Percentiles rank a stretch among this genome's conserved stretches.
Conservation (phyloP, 108 stramenopile genomes). For the Mayamaea pseudoterrestris region DNA sequence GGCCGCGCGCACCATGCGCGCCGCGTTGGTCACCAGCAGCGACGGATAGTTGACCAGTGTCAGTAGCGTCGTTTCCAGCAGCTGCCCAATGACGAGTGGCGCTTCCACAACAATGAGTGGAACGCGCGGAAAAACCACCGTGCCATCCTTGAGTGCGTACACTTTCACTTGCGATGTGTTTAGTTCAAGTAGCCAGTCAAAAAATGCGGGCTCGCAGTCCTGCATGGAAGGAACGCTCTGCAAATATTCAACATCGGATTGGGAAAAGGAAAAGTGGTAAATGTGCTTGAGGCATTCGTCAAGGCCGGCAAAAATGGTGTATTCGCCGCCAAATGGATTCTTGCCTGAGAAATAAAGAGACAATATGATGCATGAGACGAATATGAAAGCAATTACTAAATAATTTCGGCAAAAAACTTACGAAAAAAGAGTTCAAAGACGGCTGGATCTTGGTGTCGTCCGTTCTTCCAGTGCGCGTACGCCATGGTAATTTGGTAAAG, state of each 20-base stretch:
- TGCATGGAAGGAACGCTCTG: conserved; percentile 34
- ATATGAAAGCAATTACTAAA: conserved; percentile 47
- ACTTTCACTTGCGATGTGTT: conserved; percentile 65
- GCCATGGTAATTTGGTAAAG: conserved; percentile 98
- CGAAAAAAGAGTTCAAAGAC: conserved; percentile 96
- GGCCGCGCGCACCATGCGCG: conserved; percentile 90
- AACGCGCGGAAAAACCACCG: conserved; percentile 73
- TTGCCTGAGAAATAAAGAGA: too few species aligned
- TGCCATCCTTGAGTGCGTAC: conserved; percentile 77
- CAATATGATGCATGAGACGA: not conserved
- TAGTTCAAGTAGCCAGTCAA: conserved; percentile 69
- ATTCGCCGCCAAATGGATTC: conserved; percentile 84
- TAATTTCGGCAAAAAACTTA: too few species aligned
- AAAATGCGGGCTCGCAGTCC: conserved; percentile 77
- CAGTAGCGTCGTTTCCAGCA: conserved; percentile 93
- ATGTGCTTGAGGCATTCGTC: conserved; percentile 78
- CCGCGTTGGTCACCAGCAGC: conserved; percentile 93
- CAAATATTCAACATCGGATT: conserved; percentile 79
- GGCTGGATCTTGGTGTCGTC: conserved; percentile 59
- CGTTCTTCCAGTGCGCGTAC: conserved; percentile 93
- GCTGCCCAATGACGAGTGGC: conserved; percentile 84
- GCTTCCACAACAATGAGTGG: conserved; percentile 78
- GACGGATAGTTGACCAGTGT: conserved; percentile 91
- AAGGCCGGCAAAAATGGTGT: conserved; percentile 90
- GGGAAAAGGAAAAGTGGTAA: conserved; percentile 58